Percentiles rank a stretch among this genome's conserved stretches.
Conservation (phyloP, 1,139 yeast genomes). For the Yarrowia galli region DNA sequence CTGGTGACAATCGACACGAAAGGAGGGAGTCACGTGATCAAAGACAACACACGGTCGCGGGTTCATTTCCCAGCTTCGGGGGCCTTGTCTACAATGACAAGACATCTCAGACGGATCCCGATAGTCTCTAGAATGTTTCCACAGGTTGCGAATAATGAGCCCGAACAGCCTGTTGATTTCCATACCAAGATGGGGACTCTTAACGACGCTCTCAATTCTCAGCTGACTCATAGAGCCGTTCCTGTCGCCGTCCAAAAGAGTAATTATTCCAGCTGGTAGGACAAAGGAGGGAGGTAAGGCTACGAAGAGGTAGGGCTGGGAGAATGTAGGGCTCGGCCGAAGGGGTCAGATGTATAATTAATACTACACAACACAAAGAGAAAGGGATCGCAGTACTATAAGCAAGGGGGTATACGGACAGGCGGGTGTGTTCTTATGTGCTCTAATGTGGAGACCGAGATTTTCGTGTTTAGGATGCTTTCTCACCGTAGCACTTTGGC, state of each 20-base stretch:
- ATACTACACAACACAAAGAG: too few relatives aligned
- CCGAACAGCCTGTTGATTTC: not conserved
- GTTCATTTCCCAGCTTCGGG: not conserved
- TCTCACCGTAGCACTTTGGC: too few relatives aligned
- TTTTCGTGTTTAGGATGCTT: too few relatives aligned
- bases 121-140: not conserved
- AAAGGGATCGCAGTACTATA: too few relatives aligned
- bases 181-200: slow-evolving; percentile 5
- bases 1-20: not conserved
- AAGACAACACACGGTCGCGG: slow-evolving; percentile 1
- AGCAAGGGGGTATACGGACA: too few relatives aligned
- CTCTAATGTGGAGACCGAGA: too few relatives aligned
- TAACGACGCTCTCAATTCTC: slow-evolving; percentile 14
- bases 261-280: slow-evolving; percentile 7
- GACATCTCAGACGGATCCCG: not conserved
- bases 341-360: too few relatives aligned
- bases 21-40: not conserved
- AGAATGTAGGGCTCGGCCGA: too few relatives aligned
- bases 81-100: not conserved
- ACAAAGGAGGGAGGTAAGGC: too few relatives aligned
- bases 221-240: slow-evolving; percentile 13
- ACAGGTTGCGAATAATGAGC: not conserved
- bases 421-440: too few relatives aligned
- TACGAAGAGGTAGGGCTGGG: too few relatives aligned
- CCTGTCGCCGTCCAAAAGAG: slow-evolving; percentile 1